Percentiles rank a stretch among this genome's conserved stretches.
phyloP scores from a whole-genome alignment of 805 yeast species.

The Kazachstania taianensis region DNA sequence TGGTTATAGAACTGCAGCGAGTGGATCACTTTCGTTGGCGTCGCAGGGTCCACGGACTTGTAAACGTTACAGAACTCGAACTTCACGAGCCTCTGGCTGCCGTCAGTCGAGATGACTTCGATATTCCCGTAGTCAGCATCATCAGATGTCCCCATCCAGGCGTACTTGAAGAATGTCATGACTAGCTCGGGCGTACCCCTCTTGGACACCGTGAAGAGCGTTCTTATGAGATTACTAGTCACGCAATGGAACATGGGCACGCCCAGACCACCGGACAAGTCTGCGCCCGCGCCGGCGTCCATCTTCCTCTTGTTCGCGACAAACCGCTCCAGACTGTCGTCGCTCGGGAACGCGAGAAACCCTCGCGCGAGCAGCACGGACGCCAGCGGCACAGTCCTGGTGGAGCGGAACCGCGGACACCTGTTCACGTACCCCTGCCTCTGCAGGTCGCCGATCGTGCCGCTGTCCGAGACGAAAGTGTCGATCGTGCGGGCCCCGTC shows the following conservation, averaged over 20 bases:
- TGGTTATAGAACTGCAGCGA: slow-evolving; percentile 25
- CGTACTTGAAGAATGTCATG: slow-evolving; percentile 25
- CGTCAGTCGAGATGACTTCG: slow-evolving; percentile 3
- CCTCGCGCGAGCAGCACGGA: slow-evolving; percentile 31
- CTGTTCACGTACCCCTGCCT: slow-evolving; percentile 24
- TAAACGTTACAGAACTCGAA: slow-evolving; percentile 28
- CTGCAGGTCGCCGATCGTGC: slow-evolving; percentile 24
- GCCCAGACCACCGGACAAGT: slow-evolving; percentile 21
- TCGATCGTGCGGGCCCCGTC: slow-evolving; percentile 14
- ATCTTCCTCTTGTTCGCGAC: slow-evolving; percentile 22
- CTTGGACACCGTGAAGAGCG: slow-evolving; percentile 20
- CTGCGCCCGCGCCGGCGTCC: slow-evolving; percentile 14
- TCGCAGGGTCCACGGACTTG: slow-evolving; percentile 8
- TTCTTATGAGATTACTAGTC: slow-evolving; percentile 21
- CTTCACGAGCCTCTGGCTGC: slow-evolving; percentile 9
- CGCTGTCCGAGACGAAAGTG: slow-evolving; percentile 18
- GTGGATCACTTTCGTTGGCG: slow-evolving; percentile 17
- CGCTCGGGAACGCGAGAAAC: slow-evolving; percentile 31
- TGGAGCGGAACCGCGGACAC: slow-evolving; percentile 18
- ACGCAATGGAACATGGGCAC: slow-evolving; percentile 30
- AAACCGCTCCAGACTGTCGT: slow-evolving; percentile 22
- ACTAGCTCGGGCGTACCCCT: slow-evolving; percentile 19
- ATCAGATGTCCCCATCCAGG: slow-evolving; percentile 3
- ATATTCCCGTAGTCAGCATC: slow-evolving; percentile 2
- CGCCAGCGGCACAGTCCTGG: slow-evolving; percentile 27